A percentile compares a stretch with the other conserved stretches of the same genome.
Evolutionary conservation across 371 early-diverging fungal species (phyloP).

Genomic region (Sporodiniella umbellata): DNA sequence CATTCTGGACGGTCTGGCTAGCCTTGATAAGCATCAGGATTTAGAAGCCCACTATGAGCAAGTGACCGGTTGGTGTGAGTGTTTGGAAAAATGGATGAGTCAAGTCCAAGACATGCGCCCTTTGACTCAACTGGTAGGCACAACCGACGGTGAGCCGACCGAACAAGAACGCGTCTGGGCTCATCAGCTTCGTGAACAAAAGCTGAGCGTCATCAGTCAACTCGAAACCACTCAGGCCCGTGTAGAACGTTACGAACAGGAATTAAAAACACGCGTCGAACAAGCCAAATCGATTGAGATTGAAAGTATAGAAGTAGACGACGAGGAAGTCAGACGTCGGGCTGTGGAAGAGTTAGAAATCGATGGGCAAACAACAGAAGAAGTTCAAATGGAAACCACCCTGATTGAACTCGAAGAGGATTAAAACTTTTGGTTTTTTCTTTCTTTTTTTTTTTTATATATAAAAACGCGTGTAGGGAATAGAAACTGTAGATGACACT

Average conservation of each 20-base stretch:
- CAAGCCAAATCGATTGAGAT: neutral
- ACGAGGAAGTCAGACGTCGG: neutral
- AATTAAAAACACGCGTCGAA: neutral
- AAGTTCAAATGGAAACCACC: neutral
- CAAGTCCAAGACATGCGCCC: neutral
- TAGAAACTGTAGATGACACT: neutral
- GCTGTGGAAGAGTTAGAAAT: neutral
- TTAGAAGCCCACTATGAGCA: too few species aligned
- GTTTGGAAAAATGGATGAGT: neutral
- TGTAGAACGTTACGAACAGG: too few species aligned
- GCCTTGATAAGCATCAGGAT: too few species aligned
- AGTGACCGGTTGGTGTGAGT: too few species aligned
- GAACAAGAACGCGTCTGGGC: neutral
- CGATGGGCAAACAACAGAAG: neutral
- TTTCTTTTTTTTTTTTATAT: neutral
- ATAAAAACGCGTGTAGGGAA: too few species aligned
- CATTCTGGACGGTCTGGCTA: neutral
- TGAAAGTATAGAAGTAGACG: neutral
- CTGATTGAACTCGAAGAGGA: neutral
- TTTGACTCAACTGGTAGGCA: neutral
- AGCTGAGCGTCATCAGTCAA: too few species aligned
- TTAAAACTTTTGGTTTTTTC: neutral
- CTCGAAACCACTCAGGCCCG: too few species aligned
- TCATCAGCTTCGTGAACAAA: too few species aligned
- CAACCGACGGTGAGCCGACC: neutral